phyloP scores from a whole-genome alignment of 2,329 filamentous ascomycete species.

The Aspergillus arachidicola region DNA sequence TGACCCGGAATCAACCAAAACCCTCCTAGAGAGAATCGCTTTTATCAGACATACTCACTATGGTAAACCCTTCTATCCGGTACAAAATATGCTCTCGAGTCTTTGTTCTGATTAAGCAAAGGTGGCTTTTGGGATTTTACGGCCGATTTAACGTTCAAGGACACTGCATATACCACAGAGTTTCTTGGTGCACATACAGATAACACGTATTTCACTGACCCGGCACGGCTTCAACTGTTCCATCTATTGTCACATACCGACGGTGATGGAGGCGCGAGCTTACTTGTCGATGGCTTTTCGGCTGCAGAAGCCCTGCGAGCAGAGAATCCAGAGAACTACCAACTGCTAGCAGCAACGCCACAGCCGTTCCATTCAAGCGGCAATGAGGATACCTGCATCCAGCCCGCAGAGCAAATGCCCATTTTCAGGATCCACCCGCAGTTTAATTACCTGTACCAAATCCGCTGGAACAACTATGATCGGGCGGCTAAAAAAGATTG shows the following conservation, averaged over 20 bases:
- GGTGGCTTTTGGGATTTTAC: constrained; percentile 83
- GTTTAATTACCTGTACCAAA: constrained; percentile 56
- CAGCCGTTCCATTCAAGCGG: constrained; percentile 84
- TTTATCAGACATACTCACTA: constrained; percentile 93
- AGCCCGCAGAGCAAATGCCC: constrained; percentile 69
- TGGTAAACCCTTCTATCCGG: constrained; percentile 55
- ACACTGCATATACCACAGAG: constrained; percentile 88
- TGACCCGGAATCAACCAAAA: constrained; percentile 69
- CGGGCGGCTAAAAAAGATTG: constrained; percentile 68
- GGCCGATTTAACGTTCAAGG: constrained; percentile 81
- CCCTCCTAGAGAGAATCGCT: constrained; percentile 77
- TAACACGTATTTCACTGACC: constrained; percentile 93
- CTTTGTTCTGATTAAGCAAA: constrained; percentile 10
- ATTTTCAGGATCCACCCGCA: constrained; percentile 66
- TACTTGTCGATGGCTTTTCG: constrained; percentile 84
- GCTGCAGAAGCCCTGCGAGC: constrained; percentile 64
- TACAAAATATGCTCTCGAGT: background rate
- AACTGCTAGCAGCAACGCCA: constrained; percentile 57
- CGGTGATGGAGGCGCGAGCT: constrained; percentile 68
- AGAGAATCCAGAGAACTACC: constrained; percentile 60
- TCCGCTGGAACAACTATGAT: constrained; percentile 95
- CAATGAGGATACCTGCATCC: constrained; percentile 79
- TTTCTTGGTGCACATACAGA: constrained; percentile 86
- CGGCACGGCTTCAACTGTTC: constrained; percentile 87
- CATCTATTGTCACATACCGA: constrained; percentile 80